A percentile compares a stretch with the other conserved stretches of the same genome.
phyloP scores from a whole-genome alignment of 352 stramenopile genomes.

The Ochromonadaceae sp. region DNA sequence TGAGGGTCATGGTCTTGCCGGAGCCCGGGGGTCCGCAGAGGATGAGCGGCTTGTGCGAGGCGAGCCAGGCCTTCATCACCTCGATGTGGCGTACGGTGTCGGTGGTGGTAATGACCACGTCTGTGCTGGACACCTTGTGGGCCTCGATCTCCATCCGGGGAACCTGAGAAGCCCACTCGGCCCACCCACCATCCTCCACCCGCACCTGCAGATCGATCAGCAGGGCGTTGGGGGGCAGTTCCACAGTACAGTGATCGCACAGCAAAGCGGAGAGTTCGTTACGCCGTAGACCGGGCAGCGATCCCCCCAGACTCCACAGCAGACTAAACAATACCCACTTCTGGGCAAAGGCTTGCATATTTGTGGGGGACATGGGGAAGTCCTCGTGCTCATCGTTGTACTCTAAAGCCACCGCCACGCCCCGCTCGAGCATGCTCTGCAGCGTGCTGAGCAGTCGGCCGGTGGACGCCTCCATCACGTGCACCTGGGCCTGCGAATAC shows the following conservation, averaged over 20 bases:
- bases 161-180: constrained; percentile 85
- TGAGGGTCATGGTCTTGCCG: constrained; percentile 99
- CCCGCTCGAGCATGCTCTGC: constrained; percentile 81
- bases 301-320: constrained; percentile 95
- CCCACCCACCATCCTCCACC: constrained; percentile 89
- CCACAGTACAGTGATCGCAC: constrained; percentile 43
- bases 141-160: constrained; percentile 94
- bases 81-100: constrained; percentile 95
- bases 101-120: constrained; percentile 98
- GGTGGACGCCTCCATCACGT: constrained; percentile 90
- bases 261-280: constrained; percentile 75
- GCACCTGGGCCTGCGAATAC: constrained; percentile 62
- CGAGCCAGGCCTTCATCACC: constrained; percentile 90
- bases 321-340: constrained; percentile 95
- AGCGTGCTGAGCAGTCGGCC: constrained; percentile 86
- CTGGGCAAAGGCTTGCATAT: constrained; percentile 83
- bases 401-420: constrained; percentile 80
- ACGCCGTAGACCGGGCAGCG: constrained; percentile 75
- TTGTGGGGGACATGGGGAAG: constrained; percentile 89
- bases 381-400: constrained; percentile 98
- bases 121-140: constrained; percentile 81
- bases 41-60: constrained; percentile 85
- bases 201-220: constrained; percentile 90
- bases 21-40: constrained; percentile 93
- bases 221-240: constrained; percentile 36